Conservation (phyloP, 1,284 basidiomycete species). For the Malassezia pachydermatis region DNA sequence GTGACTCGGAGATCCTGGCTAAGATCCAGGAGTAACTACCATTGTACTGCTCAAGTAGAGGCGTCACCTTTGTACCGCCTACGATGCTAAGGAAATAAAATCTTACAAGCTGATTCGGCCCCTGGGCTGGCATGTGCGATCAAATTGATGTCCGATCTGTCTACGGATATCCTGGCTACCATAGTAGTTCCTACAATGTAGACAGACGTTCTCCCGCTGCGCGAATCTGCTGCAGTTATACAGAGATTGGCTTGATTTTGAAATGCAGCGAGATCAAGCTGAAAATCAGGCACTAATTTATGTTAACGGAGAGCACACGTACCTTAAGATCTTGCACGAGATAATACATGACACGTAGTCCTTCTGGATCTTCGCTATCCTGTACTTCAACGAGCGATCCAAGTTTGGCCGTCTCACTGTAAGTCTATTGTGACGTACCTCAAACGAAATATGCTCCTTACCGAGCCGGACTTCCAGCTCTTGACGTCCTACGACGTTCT, state of each 20-base stretch:
- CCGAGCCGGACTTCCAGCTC: slow-evolving; percentile 90
- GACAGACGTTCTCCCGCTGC: no score
- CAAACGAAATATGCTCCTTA: slow-evolving; percentile 92
- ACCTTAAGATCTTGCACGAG: slow-evolving; percentile 94
- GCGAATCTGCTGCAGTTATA: not conserved
- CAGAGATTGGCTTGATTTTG: slow-evolving; percentile 89
- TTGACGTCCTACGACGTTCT: slow-evolving; percentile 94
- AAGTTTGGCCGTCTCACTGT: slow-evolving; percentile 80
- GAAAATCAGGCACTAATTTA: slow-evolving; percentile 77
- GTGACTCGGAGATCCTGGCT: slow-evolving; percentile 88
- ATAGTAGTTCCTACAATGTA: no score
- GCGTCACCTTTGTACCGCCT: no score
- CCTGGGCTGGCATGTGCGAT: no score
- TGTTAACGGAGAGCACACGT: not conserved
- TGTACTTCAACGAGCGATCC: slow-evolving; percentile 92
- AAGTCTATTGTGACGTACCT: slow-evolving; percentile 57
- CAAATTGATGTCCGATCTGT: no score
- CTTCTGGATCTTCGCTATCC: slow-evolving; percentile 93
- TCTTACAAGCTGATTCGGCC: no score
- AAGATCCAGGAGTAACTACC: slow-evolving; percentile 76
- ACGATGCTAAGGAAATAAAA: no score
- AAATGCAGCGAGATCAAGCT: slow-evolving; percentile 95
- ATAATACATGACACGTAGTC: slow-evolving; percentile 96
- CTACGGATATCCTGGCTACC: no score
- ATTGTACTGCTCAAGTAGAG: not conserved